Conservation (phyloP, 179 eudicot genomes). For the Silene vulgaris region DNA sequence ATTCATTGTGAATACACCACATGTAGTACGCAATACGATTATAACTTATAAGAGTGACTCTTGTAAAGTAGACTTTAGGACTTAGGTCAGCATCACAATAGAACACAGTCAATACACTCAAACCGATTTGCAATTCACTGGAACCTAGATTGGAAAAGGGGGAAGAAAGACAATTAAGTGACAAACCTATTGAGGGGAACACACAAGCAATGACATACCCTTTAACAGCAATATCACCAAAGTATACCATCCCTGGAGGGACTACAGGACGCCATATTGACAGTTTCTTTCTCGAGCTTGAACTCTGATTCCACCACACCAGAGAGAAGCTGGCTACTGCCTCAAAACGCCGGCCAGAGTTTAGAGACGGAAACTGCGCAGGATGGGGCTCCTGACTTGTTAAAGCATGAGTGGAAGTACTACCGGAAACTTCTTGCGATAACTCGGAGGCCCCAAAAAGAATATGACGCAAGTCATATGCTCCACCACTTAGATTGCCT, state of each 20-base stretch:
- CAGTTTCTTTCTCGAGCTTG: constrained; percentile 63
- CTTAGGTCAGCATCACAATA: not conserved
- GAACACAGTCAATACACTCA: not conserved
- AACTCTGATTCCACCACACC: constrained; percentile 96
- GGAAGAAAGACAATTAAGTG: constrained; percentile 10
- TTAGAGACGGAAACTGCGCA: constrained; percentile 37
- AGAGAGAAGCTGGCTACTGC: constrained; percentile 68
- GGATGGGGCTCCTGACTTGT: constrained; percentile 30
- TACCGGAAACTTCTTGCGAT: constrained; percentile 36
- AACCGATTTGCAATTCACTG: not conserved
- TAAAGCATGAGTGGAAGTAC: constrained; percentile 26
- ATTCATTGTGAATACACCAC: not conserved
- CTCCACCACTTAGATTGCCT: constrained; percentile 46
- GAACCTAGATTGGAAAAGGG: not conserved
- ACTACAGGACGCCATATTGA: constrained; percentile 96
- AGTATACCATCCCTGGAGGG: constrained; percentile 78
- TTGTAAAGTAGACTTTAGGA: not conserved
- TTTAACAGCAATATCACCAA: constrained; percentile 88
- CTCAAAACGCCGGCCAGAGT: constrained; percentile 53
- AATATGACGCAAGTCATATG: constrained; percentile 77
- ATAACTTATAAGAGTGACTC: too few species aligned
- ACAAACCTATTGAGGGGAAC: constrained; percentile 5
- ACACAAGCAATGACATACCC: constrained; percentile 48
- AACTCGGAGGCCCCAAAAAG: constrained; percentile 47
- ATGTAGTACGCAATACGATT: not conserved